phyloP scores from a whole-genome alignment of 1,284 basidiomycete species.

The Anthracocystis panici-leucophaei region DNA sequence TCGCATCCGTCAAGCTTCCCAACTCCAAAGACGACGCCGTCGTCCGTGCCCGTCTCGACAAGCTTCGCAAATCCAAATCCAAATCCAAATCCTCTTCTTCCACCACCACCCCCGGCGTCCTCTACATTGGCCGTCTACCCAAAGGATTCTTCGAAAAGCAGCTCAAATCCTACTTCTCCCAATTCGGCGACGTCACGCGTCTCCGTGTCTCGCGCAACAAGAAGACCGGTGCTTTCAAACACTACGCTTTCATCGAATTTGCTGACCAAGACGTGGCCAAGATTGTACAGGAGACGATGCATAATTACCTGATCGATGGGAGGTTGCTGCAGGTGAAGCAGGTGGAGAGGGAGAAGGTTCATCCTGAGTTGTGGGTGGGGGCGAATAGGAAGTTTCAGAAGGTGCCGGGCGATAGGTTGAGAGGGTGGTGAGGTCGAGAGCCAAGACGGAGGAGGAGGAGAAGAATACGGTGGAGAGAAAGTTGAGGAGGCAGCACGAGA shows the following conservation, averaged over 20 bases:
- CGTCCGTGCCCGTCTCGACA: slow-evolving; percentile 59
- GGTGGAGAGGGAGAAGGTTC: slow-evolving; percentile 83
- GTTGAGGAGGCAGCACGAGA: slow-evolving; percentile 81
- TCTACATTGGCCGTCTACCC: slow-evolving; percentile 90
- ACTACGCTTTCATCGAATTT: slow-evolving; percentile 97
- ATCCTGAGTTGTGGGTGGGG: slow-evolving; percentile 95
- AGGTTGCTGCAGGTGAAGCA: slow-evolving; percentile 87
- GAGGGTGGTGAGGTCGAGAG: slow-evolving; percentile 78
- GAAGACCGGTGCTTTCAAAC: slow-evolving; percentile 95
- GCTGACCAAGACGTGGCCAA: slow-evolving; percentile 86
- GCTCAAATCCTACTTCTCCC: slow-evolving; percentile 90
- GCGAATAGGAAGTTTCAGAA: slow-evolving; percentile 89
- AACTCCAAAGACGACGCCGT: slow-evolving; percentile 65
- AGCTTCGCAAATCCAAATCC: slow-evolving; percentile 46
- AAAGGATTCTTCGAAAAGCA: slow-evolving; percentile 98
- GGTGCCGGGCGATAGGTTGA: slow-evolving; percentile 81
- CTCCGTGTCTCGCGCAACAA: slow-evolving; percentile 92
- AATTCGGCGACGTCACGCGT: slow-evolving; percentile 92
- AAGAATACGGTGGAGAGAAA: slow-evolving; percentile 78
- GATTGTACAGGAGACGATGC: slow-evolving; percentile 98
- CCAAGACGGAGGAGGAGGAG: slow-evolving; percentile 81
- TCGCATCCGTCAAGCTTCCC: slow-evolving; percentile 55
- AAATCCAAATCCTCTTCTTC: slow-evolving; percentile 23
- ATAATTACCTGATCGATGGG: slow-evolving; percentile 96
- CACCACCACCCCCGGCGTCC: slow-evolving; percentile 76